A percentile compares a stretch with the other conserved stretches of the same genome.
These are phyloP conservation scores for Fraxinus ornus DNA, from an alignment of 305 asterid genomes.

Conservation along the genomic window DNA sequence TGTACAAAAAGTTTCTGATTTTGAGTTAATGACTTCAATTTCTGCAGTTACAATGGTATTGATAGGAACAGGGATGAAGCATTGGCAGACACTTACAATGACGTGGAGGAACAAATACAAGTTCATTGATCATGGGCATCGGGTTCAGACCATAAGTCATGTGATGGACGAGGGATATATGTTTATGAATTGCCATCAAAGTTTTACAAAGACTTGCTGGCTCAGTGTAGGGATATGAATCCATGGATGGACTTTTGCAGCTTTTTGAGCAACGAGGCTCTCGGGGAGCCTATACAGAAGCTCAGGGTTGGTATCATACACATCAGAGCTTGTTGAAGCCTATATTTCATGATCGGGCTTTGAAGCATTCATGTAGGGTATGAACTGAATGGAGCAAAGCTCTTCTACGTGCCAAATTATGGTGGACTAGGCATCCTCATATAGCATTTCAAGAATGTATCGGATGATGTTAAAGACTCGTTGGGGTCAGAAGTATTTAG, in stretches of 20 bases:
- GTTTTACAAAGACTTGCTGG: conserved; percentile 59
- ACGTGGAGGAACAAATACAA: conserved; percentile 40
- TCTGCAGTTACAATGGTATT: background rate
- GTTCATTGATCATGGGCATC: conserved; percentile 56
- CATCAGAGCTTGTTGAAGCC: conserved; percentile 72
- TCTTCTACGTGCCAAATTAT: conserved; percentile 67
- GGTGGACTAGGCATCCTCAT: conserved; percentile 65
- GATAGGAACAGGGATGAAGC: conserved; percentile 23
- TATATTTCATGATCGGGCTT: conserved; percentile 50
- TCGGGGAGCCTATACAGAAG: conserved; percentile 47
- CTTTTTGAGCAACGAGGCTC: conserved; percentile 42
- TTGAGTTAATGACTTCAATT: conserved; percentile 3
- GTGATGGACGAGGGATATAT: conserved; percentile 44
- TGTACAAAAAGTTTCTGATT: background rate
- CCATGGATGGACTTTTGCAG: conserved; percentile 59
- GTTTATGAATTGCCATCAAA: conserved; percentile 68
- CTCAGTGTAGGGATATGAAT: conserved; percentile 48
- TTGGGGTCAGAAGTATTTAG: conserved; percentile 39
- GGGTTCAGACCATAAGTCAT: conserved; percentile 17
- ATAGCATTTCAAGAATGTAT: conserved; percentile 71
- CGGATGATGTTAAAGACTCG: conserved; percentile 49
- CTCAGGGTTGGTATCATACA: conserved; percentile 58
- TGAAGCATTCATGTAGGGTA: conserved; percentile 67
- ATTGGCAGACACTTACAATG: conserved; percentile 30
- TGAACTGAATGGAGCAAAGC: conserved; percentile 41